Evolutionary conservation across 257 asterid genomes (phyloP).

Genomic region (Solanum gandarillasii): DNA sequence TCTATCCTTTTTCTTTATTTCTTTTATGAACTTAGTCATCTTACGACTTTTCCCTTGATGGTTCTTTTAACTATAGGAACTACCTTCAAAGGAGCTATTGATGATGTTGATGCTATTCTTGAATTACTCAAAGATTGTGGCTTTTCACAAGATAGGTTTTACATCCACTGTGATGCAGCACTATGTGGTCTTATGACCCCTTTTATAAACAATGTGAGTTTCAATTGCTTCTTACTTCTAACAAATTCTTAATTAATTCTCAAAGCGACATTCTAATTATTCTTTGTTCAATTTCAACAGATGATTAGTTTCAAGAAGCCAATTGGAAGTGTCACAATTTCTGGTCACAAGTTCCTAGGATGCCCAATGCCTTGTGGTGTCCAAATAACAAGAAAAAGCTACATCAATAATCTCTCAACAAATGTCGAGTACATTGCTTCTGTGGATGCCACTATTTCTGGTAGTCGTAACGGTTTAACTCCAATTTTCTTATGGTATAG

Average conservation of each 20-base stretch:
- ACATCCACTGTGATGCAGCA: slow-evolving; percentile 24
- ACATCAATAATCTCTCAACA: slow-evolving; percentile 2
- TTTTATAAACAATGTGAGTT: slow-evolving; percentile 2
- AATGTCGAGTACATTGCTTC: slow-evolving; percentile 11
- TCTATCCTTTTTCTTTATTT: not conserved
- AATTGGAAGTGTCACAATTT: slow-evolving; percentile 12
- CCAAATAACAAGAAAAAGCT: slow-evolving; percentile 14
- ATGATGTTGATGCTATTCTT: slow-evolving; percentile 19
- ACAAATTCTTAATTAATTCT: too few relatives aligned
- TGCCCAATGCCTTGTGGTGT: slow-evolving; percentile 22
- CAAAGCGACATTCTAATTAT: not conserved
- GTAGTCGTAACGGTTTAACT: slow-evolving; percentile 9
- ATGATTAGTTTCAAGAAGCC: slow-evolving; percentile 10
- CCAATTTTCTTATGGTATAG: slow-evolving; percentile 16
- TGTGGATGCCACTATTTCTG: slow-evolving; percentile 16
- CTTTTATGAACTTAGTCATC: not conserved
- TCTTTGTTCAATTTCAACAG: not conserved
- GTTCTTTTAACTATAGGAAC: slow-evolving; percentile 8
- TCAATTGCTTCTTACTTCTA: not conserved
- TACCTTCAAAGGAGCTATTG: slow-evolving; percentile 28
- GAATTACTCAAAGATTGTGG: slow-evolving; percentile 12
- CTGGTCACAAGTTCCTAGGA: not conserved
- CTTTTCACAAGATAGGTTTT: slow-evolving; percentile 8
- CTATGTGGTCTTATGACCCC: slow-evolving; percentile 19
- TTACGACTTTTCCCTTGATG: not conserved